Evolutionary conservation across 2,329 filamentous ascomycete genomes (phyloP).

Genomic region (Alternaria viburni): DNA sequence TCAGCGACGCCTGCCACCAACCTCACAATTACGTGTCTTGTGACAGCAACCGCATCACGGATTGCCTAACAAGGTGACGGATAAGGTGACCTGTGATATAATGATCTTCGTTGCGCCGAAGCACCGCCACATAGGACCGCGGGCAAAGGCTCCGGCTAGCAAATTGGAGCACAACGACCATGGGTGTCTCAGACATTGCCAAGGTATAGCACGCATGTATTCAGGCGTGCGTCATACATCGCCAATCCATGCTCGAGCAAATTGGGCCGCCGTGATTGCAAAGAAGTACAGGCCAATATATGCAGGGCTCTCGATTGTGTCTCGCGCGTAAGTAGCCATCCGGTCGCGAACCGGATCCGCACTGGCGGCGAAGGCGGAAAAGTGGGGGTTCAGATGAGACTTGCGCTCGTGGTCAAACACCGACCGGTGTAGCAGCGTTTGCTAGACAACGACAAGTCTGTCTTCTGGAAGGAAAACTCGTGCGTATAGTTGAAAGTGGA

Average conservation of each 20-base stretch:
- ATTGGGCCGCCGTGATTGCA: constrained; percentile 1
- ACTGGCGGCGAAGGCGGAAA: constrained; percentile 6
- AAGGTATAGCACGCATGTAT: neutral
- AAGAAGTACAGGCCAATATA: neutral
- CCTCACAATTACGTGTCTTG: neutral
- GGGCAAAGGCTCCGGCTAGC: neutral
- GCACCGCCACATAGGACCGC: constrained; percentile 5
- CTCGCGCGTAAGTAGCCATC: neutral
- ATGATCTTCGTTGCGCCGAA: constrained; percentile 8
- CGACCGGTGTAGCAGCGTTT: constrained; percentile 1
- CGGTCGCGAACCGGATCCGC: constrained; percentile 15
- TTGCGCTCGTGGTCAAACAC: constrained; percentile 1
- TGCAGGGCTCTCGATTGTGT: constrained; percentile 5
- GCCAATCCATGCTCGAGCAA: neutral
- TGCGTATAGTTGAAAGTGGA: neutral
- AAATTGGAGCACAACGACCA: neutral
- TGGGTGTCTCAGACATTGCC: neutral
- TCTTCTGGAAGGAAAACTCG: neutral
- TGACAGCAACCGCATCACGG: neutral
- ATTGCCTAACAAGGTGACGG: neutral
- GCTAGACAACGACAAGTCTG: neutral
- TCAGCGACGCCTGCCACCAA: neutral
- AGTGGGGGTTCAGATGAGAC: neutral
- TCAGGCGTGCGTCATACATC: neutral
- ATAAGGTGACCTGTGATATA: constrained; percentile 1